Evolutionary conservation across 1,139 yeast genomes (phyloP).

Genomic region (Hansenula lynferdii): DNA sequence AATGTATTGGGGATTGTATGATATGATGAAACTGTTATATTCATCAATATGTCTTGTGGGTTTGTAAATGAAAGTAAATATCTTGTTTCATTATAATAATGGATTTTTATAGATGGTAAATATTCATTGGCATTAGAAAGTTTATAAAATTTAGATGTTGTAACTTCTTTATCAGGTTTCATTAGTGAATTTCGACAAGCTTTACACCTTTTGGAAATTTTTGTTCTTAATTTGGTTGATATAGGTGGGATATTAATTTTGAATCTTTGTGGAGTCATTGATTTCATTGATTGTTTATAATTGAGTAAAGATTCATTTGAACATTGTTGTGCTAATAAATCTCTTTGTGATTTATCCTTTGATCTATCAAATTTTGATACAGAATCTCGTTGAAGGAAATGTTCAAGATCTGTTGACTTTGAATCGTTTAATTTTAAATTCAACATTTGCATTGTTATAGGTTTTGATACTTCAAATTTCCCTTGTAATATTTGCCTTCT

Average conservation of each 20-base stretch:
- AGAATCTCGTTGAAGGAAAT: conserved; percentile 9
- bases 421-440: conserved; percentile 8
- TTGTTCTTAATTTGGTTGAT: conserved; percentile 17
- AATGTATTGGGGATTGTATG: conserved; percentile 3
- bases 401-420: conserved; percentile 8
- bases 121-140: conserved; percentile 23
- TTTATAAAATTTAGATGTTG: conserved; percentile 23
- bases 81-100: background rate
- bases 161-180: conserved; percentile 24
- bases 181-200: conserved; percentile 24
- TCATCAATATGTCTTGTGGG: conserved; percentile 10
- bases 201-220: conserved; percentile 24
- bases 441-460: conserved; percentile 10
- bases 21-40: conserved; percentile 16
- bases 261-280: background rate
- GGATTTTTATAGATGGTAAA: conserved; percentile 22
- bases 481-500: conserved; percentile 10
- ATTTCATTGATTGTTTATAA: conserved; percentile 8
- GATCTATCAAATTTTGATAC: conserved; percentile 6
- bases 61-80: conserved; percentile 9
- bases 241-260: conserved; percentile 8
- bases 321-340: background rate
- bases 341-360: conserved; percentile 1
- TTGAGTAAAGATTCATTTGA: conserved; percentile 5
- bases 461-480: conserved; percentile 11